Conservation (phyloP, 2,329 filamentous ascomycete species). For the Pseudogymnoascus sp. region DNA sequence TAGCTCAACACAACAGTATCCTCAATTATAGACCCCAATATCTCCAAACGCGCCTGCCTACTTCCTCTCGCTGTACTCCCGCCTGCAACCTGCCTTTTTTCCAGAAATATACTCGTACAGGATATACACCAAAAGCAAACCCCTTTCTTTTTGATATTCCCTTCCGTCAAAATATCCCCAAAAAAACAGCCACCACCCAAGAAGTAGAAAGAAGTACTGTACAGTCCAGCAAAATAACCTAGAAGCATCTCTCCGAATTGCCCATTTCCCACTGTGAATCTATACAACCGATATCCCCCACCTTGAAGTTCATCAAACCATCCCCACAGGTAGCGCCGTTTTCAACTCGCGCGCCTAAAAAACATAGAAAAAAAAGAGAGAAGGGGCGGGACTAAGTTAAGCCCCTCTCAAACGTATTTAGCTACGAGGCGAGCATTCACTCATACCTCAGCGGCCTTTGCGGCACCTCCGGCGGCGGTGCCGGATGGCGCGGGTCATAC, state of each 20-base stretch:
- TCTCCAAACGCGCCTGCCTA: background rate
- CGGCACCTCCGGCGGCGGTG: conserved; percentile 20
- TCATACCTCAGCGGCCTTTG: background rate
- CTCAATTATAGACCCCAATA: background rate
- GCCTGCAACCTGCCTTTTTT: background rate
- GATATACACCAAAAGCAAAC: background rate
- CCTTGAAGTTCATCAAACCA: background rate
- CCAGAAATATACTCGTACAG: conserved; percentile 4
- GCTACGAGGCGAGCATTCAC: background rate
- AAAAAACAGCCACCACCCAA: background rate
- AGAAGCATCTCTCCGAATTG: background rate
- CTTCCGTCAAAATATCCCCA: background rate
- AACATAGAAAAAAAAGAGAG: background rate
- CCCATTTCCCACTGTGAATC: background rate
- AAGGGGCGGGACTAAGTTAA: background rate
- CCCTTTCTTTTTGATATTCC: background rate
- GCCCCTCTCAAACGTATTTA: background rate
- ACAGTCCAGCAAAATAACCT: background rate
- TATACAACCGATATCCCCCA: background rate
- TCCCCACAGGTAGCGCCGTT: background rate
- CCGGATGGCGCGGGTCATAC: conserved; percentile 39
- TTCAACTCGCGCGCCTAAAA: background rate
- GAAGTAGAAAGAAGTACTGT: background rate
- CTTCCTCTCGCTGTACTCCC: background rate
- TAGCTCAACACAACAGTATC: background rate